These are phyloP conservation scores for Arthrobotrys entomopaga DNA, from an alignment of 2,329 filamentous ascomycete species.

Conservation along the genomic window DNA sequence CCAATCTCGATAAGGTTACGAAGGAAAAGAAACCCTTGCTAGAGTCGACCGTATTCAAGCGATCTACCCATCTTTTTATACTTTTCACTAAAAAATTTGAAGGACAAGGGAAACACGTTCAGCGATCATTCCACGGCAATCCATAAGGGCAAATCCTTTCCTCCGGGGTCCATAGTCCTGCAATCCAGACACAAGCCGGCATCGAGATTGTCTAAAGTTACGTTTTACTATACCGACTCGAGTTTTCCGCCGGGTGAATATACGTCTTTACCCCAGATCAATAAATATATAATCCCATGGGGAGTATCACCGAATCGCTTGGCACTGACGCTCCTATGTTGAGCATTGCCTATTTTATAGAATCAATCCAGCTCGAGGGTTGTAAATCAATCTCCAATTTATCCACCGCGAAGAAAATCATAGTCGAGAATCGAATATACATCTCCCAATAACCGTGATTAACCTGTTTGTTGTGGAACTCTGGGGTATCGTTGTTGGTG, in stretches of 20 bases:
- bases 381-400: constrained; percentile 31
- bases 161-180: constrained; percentile 23
- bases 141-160: constrained; percentile 14
- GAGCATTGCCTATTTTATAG: constrained; percentile 11
- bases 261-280: constrained; percentile 47
- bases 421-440: constrained; percentile 26
- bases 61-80: constrained; percentile 44
- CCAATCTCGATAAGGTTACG: constrained; percentile 32
- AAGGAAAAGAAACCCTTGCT: constrained; percentile 31
- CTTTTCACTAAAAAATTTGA: constrained; percentile 12
- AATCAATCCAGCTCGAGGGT: background rate
- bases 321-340: background rate
- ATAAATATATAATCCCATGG: too few species aligned
- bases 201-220: constrained; percentile 14
- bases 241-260: constrained; percentile 44
- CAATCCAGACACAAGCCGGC: constrained; percentile 9
- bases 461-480: constrained; percentile 8
- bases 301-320: background rate
- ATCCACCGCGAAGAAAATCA: constrained; percentile 24
- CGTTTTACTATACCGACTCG: background rate
- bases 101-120: background rate
- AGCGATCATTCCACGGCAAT: constrained; percentile 7
- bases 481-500: constrained; percentile 21
- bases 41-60: background rate
- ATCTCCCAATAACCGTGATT: constrained; percentile 34